A percentile compares a stretch with the other conserved stretches of the same genome.
phyloP scores from a whole-genome alignment of 2,329 filamentous ascomycete genomes.

The Neofusicoccum parvum region DNA sequence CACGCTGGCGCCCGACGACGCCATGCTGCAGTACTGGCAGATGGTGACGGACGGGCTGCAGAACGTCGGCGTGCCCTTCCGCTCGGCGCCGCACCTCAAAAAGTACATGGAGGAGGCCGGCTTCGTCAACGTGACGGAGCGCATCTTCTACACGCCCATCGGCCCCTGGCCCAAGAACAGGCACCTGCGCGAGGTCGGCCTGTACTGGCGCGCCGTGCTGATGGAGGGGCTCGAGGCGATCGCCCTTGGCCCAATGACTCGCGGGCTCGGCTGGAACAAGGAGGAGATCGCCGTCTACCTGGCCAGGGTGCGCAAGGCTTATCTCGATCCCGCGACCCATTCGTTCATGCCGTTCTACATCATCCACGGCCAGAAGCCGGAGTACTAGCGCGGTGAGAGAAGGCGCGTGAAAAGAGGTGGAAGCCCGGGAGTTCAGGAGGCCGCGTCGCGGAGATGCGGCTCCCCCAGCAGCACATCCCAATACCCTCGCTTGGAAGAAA shows the following conservation, averaged over 20 bases:
- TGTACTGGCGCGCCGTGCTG: constrained; percentile 27
- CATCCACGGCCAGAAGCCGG: constrained; percentile 57
- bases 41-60: constrained; percentile 49
- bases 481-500: too few species aligned
- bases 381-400: background rate
- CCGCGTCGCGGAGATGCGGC: too few species aligned
- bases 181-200: constrained; percentile 25
- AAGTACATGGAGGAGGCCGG: constrained; percentile 54
- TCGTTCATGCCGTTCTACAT: constrained; percentile 60
- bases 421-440: background rate
- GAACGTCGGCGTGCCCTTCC: constrained; percentile 48
- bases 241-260: constrained; percentile 24
- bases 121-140: constrained; percentile 56
- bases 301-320: constrained; percentile 21
- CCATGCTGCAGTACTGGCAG: constrained; percentile 52
- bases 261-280: constrained; percentile 26
- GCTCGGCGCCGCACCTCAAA: constrained; percentile 33
- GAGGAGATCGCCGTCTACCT: constrained; percentile 24
- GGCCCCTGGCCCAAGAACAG: constrained; percentile 55
- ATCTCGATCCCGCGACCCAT: constrained; percentile 39
- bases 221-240: constrained; percentile 28
- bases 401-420: background rate
- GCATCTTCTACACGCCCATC: constrained; percentile 56
- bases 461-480: too few species aligned
- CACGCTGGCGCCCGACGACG: constrained; percentile 43